Evolutionary conservation across 2,329 filamentous ascomycete species (phyloP), one percentile per base, ranked within the genome.

Genomic region (Biscogniauxia mediterranea): DNA sequence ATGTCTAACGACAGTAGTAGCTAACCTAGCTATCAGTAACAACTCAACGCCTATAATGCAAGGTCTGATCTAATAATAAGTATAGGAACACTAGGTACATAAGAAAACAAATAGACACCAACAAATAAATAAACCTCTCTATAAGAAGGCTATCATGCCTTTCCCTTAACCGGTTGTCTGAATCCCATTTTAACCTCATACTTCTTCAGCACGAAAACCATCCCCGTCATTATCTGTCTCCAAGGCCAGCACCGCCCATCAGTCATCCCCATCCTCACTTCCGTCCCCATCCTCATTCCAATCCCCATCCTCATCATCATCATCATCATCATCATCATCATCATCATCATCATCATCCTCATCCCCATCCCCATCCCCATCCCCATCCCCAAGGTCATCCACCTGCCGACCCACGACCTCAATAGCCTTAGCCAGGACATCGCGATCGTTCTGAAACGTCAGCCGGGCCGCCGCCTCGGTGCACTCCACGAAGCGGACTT

Each of bases 361-460:
- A 32, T 32, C 28, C 7, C 11, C 38, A n/a, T 46, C 11, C 28
- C 11, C 11, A 32, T 1, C 28, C 11, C 28, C 28, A 32, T 32
- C 11, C 28, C 28, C 28, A 32, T 32, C 28, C 7, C 11, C 11
- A 32, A 23, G 23, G 23, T 2, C 28, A 32, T 19, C 7, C 15
- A 25, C 61, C 38, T 57, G 38, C 19, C 42, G 23, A n/a, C 63
- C 63, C 54, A 70, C 58, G 8, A 73, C 62, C 20, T 70, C 65
- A 13, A 73, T 63, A 2, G 72, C 72, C 50, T 64, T 69, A n/a
- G 54, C 21, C 25, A 74, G 61, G 19, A 74, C 67, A 9, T 71
- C 66, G 3, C 71, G 68, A n/a, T 74, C 72, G 52, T 70, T 69
- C 59, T 70, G 66, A 26, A 70, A 74, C 3, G 72, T 74, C 11